A percentile compares a stretch with the other conserved stretches of the same genome.
phyloP scores from a whole-genome alignment of 306 rosid genomes.

The Ochetophila trinervis region DNA sequence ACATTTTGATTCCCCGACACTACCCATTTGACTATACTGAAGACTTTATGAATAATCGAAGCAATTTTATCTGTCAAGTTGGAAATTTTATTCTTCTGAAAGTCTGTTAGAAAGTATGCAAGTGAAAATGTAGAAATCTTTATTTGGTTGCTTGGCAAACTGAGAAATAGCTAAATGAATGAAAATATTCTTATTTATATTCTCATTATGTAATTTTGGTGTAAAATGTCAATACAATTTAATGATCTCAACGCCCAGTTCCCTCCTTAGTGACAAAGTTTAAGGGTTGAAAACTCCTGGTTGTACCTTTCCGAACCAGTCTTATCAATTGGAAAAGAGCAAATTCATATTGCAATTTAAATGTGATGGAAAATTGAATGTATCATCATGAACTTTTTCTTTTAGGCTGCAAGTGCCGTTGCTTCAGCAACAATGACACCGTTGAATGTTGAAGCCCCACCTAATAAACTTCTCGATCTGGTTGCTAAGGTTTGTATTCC shows the following conservation, averaged over 20 bases:
- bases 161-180: neutral
- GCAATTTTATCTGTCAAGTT: neutral
- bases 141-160: neutral
- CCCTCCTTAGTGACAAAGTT: neutral
- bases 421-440: slow-evolving; percentile 90
- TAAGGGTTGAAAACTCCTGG: neutral
- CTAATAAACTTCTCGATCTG: slow-evolving; percentile 65
- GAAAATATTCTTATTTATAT: neutral
- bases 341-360: neutral
- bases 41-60: neutral
- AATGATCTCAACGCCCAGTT: neutral
- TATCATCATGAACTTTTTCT: neutral
- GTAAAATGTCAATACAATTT: neutral
- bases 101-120: neutral
- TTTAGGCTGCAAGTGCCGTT: slow-evolving; percentile 79
- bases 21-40: neutral
- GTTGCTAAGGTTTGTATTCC: slow-evolving; percentile 64
- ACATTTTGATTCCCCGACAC: neutral
- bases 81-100: neutral
- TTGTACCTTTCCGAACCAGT: neutral
- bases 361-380: neutral
- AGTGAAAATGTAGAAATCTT: neutral
- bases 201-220: neutral
- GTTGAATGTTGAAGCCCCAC: slow-evolving; percentile 54
- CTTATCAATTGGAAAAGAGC: neutral